A percentile compares a stretch with the other conserved stretches of the same genome.
These are phyloP conservation scores for Coix lacrymajobi DNA, from an alignment of 176 grass and related monocot species.

Conservation along the genomic window DNA sequence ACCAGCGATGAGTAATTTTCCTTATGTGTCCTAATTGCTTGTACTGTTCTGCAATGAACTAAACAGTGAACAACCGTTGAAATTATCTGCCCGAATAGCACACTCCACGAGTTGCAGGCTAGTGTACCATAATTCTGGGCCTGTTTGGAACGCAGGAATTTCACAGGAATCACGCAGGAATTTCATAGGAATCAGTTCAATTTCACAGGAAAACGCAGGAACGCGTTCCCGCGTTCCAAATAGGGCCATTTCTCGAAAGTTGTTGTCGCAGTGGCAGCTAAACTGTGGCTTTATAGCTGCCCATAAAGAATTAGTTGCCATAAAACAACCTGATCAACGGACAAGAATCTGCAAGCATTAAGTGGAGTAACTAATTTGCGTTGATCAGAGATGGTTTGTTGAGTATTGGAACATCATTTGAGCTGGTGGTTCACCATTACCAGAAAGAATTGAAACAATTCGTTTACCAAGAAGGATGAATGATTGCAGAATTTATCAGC, in stretches of 20 bases:
- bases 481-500: conserved; percentile 7
- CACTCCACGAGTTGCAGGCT: neutral
- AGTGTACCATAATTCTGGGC: neutral
- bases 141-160: too few relatives aligned
- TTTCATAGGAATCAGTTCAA: too few relatives aligned
- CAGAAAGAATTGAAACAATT: neutral
- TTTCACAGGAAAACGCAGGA: too few relatives aligned
- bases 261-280: neutral
- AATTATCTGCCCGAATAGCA: neutral
- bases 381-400: neutral
- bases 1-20: conserved; percentile 6
- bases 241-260: too few relatives aligned
- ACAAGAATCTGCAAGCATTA: neutral
- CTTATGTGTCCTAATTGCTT: neutral
- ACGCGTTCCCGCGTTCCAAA: too few relatives aligned
- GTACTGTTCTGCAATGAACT: neutral
- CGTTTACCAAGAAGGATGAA: neutral
- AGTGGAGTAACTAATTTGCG: neutral
- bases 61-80: conserved; percentile 14
- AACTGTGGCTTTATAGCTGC: neutral
- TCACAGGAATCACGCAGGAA: too few relatives aligned
- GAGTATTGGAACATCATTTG: neutral
- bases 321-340: neutral
- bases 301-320: neutral
- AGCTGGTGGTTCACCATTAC: neutral